Conservation (phyloP, 352 stramenopile genomes). For the Peronosclerospora sorghi region DNA sequence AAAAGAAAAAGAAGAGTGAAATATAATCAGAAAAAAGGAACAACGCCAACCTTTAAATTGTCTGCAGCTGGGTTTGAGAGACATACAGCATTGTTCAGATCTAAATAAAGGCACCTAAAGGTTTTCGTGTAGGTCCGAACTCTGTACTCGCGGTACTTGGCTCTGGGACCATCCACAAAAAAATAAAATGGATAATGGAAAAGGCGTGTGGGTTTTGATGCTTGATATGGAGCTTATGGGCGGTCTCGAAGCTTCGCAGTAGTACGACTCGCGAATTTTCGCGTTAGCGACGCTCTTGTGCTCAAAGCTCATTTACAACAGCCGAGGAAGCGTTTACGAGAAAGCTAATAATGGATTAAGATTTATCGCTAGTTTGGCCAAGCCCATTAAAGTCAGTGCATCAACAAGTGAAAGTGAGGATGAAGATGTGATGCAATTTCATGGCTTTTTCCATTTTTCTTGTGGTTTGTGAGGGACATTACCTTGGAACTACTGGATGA, state of each 20-base stretch:
- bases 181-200: no score
- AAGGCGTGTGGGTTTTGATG: constrained; percentile 74
- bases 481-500: no score
- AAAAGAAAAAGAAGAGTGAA: constrained; percentile 6
- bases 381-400: no score
- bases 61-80: constrained; percentile 62
- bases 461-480: constrained; percentile 83
- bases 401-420: no score
- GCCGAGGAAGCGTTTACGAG: constrained; percentile 73
- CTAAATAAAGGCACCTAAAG: constrained; percentile 37
- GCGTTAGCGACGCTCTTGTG: constrained; percentile 74
- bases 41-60: no score
- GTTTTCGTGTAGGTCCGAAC: constrained; percentile 71
- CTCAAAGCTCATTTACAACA: no score
- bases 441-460: constrained; percentile 83
- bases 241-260: constrained; percentile 67
- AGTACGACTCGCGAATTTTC: constrained; percentile 85
- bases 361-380: no score
- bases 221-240: constrained; percentile 83
- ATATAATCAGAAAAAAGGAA: no score
- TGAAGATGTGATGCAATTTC: no score
- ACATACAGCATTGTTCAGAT: constrained; percentile 25
- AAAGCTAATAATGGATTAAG: constrained; percentile 74
- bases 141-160: constrained; percentile 81
- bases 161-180: constrained; percentile 64